Evolutionary conservation across 1,284 basidiomycete genomes (phyloP), one percentile per base, ranked within the genome.

Genomic region (Hypsizygus ulmarius): DNA sequence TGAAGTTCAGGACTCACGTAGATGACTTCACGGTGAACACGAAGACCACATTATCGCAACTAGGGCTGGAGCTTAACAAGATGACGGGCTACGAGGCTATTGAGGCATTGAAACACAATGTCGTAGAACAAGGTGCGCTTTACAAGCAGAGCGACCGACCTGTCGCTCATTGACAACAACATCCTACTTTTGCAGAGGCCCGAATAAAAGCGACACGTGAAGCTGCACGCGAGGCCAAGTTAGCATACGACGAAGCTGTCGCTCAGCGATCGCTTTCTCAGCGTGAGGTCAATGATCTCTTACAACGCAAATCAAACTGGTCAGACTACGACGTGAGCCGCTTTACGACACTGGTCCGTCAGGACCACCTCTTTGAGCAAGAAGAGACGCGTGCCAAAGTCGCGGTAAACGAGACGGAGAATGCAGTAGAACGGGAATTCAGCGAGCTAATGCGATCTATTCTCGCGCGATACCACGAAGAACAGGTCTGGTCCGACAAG

Each of bases 401-500:
- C 6, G 72, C 72, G 16, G 82, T 90, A 3, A 76, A 79, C 27
- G 73, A 78, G 34, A 76, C 82, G 1, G 94, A 97, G 59, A 74
- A 81, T 37, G 79, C 78, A 1, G 90, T 93, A 15, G 94, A 97
- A 59, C 77, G 78, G 40, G 89, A 88, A 57, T 96, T 97, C 65
- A 86, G 78, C 57, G 84, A 83, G 59, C 76, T 97, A 51, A 90
- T 94, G 84, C 84, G 84, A 50, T 74, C 81, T 3, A 97, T 97
- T 59, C 77, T 97, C 48, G 82, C 79, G 43, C 76, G 93, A 25
- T 97, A 97, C 65, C 94, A 97, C 69, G 94, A 97, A 67, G 94
- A 97, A 64, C 94, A 97, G 66, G 84, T 96, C 4, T 97, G 94
- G 94, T 93, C 90, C 51, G 94, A 97, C 73, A 97, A 97, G 72